Percentiles rank a stretch among this genome's conserved stretches.
These are phyloP conservation scores for Groenewaldozyma auringiensis DNA, from an alignment of 1,139 yeast genomes.

Conservation along the genomic window DNA sequence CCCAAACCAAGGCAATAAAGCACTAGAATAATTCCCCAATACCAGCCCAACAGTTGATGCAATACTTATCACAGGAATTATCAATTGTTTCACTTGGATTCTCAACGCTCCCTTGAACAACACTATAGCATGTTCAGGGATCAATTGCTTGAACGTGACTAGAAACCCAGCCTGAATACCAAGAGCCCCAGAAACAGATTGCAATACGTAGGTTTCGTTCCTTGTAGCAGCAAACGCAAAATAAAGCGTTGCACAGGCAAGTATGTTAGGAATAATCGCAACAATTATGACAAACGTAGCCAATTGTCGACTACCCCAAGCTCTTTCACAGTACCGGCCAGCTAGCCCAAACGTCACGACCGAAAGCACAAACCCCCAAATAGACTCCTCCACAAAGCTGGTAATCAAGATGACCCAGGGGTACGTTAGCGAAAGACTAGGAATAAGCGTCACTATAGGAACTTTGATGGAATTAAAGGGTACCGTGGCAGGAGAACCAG, in stretches of 20 bases:
- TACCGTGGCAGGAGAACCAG: background rate
- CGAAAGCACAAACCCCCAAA: slow-evolving; percentile 46
- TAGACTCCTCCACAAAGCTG: slow-evolving; percentile 59
- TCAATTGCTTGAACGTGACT: slow-evolving; percentile 79
- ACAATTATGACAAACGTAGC: slow-evolving; percentile 50
- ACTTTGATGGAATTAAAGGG: slow-evolving; percentile 36
- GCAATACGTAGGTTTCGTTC: slow-evolving; percentile 11
- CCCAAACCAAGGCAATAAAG: slow-evolving; percentile 57
- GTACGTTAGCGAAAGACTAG: slow-evolving; percentile 47
- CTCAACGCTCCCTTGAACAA: slow-evolving; percentile 57
- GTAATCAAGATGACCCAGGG: slow-evolving; percentile 78
- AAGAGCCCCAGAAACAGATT: slow-evolving; percentile 60
- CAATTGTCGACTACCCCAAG: slow-evolving; percentile 55
- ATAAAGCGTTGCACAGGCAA: slow-evolving; percentile 8
- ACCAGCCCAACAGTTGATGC: slow-evolving; percentile 32
- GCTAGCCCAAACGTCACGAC: slow-evolving; percentile 46
- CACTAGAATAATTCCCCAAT: slow-evolving; percentile 7
- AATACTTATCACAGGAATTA: slow-evolving; percentile 48
- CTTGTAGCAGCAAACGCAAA: slow-evolving; percentile 11
- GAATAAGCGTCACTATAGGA: slow-evolving; percentile 65
- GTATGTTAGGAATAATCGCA: slow-evolving; percentile 48
- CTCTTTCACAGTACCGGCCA: slow-evolving; percentile 43
- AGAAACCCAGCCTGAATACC: slow-evolving; percentile 67
- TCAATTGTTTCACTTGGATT: slow-evolving; percentile 61
- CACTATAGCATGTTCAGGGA: slow-evolving; percentile 79